A percentile compares a stretch with the other conserved stretches of the same genome.
phyloP scores from a whole-genome alignment of 2,329 filamentous ascomycete genomes.

The Plectosphaerella sp. region DNA sequence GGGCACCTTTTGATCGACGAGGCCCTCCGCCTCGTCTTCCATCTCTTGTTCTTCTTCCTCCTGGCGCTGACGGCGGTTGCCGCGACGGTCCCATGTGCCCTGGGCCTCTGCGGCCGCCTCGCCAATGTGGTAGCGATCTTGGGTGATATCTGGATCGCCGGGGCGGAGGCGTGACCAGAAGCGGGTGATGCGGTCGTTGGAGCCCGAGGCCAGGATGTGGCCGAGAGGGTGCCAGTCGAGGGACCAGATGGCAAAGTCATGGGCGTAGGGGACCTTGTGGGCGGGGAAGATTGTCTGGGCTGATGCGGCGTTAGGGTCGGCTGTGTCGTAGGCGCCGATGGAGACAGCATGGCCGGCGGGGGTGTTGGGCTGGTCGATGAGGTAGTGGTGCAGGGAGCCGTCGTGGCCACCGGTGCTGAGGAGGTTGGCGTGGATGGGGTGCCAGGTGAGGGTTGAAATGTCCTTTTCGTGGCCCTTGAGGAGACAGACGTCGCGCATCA shows the following conservation, averaged over 20 bases:
- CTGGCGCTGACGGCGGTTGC: constrained; percentile 71
- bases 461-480: constrained; percentile 95
- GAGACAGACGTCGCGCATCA: constrained; percentile 96
- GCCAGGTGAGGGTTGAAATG: constrained; percentile 87
- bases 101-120: constrained; percentile 89
- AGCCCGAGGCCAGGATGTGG: constrained; percentile 91
- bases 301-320: constrained; percentile 73
- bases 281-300: constrained; percentile 91
- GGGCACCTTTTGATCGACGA: constrained; percentile 86
- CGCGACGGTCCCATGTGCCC: constrained; percentile 86
- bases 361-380: constrained; percentile 91
- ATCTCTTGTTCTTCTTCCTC: constrained; percentile 93
- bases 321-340: constrained; percentile 77
- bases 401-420: constrained; percentile 89
- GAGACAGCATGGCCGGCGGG: constrained; percentile 68
- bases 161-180: constrained; percentile 94
- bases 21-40: constrained; percentile 87
- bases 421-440: constrained; percentile 84
- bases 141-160: constrained; percentile 78
- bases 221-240: constrained; percentile 97
- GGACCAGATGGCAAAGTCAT: constrained; percentile 95
- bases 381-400: constrained; percentile 85
- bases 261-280: constrained; percentile 80
- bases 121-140: constrained; percentile 93
- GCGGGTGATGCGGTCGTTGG: constrained; percentile 91